These are phyloP conservation scores for Linum trigynum DNA, from an alignment of 345 rosid species.

Conservation along the genomic window DNA sequence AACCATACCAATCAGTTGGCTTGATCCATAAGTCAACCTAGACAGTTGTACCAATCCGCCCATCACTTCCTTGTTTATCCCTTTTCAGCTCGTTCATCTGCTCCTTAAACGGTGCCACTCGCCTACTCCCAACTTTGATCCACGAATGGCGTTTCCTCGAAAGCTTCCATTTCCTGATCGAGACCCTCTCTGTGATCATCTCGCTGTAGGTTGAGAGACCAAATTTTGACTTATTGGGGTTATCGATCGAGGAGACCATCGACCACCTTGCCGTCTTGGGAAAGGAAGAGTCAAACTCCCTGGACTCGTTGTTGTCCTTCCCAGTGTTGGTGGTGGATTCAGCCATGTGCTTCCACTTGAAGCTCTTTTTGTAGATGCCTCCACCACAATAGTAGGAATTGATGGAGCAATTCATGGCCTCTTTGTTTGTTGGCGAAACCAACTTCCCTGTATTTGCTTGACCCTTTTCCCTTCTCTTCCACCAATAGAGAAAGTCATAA, in stretches of 20 bases:
- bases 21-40: no score
- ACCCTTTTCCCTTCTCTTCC: no score
- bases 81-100: no score
- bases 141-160: conserved; percentile 57
- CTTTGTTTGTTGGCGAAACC: no score
- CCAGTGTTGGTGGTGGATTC: conserved; percentile 12
- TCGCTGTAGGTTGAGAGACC: conserved; percentile 77
- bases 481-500: no score
- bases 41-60: no score
- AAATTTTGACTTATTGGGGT: conserved; percentile 56
- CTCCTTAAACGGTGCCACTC: conserved; percentile 49
- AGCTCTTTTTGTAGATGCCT: conserved; percentile 89
- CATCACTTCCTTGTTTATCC: no score
- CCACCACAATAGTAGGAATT: conserved; percentile 79
- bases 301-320: conserved; percentile 22
- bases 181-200: conserved; percentile 80
- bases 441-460: no score
- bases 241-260: conserved; percentile 54
- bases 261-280: conserved; percentile 61
- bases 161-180: conserved; percentile 81
- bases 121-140: conserved; percentile 50
- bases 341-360: conserved; percentile 65
- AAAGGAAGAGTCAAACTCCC: conserved; percentile 46
- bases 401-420: conserved; percentile 67
- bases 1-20: no score